Evolutionary conservation across 2,329 filamentous ascomycete species (phyloP).

Genomic region (Fusarium incarnatum): DNA sequence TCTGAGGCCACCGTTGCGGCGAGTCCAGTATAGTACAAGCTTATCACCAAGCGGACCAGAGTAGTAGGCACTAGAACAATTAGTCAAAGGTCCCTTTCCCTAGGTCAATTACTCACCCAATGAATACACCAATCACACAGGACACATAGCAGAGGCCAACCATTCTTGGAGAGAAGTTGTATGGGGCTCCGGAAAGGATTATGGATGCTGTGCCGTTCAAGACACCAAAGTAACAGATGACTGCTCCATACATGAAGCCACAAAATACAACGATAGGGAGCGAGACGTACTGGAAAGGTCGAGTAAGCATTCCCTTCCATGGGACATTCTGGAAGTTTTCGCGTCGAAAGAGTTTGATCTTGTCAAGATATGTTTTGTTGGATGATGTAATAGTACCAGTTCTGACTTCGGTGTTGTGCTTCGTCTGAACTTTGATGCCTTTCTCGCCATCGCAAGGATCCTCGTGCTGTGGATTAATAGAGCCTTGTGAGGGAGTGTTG

Average conservation of each 20-base stretch:
- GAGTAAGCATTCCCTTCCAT: neutral
- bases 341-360: neutral
- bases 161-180: neutral
- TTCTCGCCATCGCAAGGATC: neutral
- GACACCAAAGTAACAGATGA: conserved; percentile 4
- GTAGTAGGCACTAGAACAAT: neutral
- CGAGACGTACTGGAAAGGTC: neutral
- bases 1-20: neutral
- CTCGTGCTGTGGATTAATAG: neutral
- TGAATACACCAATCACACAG: neutral
- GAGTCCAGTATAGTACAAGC: neutral
- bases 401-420: neutral
- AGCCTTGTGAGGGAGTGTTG: neutral
- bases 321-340: neutral
- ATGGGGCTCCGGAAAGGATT: neutral
- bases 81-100: neutral
- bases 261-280: neutral
- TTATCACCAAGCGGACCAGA: neutral
- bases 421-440: neutral
- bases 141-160: conserved; percentile 3
- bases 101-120: neutral
- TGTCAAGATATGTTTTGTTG: neutral
- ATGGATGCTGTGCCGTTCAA: neutral
- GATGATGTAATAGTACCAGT: neutral
- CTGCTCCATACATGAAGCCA: conserved; percentile 7